phyloP scores from a whole-genome alignment of 2,329 filamentous ascomycete species.

The Colletotrichum coccodes region DNA sequence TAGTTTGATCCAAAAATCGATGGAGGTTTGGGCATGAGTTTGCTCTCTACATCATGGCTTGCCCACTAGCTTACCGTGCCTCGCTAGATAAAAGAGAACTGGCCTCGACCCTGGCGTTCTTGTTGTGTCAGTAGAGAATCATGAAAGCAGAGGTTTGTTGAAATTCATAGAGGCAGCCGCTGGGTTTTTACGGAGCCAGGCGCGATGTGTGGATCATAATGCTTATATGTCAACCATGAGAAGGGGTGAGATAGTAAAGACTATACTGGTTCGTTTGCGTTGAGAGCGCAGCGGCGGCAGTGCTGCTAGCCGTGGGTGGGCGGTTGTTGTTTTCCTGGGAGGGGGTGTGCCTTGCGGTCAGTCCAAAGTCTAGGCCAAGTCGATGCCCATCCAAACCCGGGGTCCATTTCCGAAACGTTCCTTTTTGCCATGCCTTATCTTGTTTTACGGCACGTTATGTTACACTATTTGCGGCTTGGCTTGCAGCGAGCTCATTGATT shows the following conservation, averaged over 20 bases:
- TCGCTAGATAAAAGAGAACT: background rate
- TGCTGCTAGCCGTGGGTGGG: background rate
- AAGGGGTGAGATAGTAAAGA: too few relatives aligned
- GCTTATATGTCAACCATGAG: background rate
- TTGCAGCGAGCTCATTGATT: too few relatives aligned
- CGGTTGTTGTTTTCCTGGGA: background rate
- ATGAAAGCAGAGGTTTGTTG: background rate
- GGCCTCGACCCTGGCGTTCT: background rate
- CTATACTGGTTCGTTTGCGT: too few relatives aligned
- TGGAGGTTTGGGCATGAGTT: background rate
- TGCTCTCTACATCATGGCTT: background rate
- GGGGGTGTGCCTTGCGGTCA: too few relatives aligned
- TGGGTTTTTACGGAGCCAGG: background rate
- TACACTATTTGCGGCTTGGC: too few relatives aligned
- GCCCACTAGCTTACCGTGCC: background rate
- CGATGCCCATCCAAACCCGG: background rate
- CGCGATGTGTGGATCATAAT: background rate
- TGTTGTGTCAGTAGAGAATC: background rate
- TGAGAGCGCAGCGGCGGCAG: too few relatives aligned
- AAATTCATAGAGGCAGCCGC: background rate
- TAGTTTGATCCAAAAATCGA: background rate
- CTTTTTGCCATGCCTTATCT: too few relatives aligned
- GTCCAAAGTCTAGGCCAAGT: background rate
- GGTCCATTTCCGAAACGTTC: background rate
- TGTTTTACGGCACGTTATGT: too few relatives aligned